Percentiles rank a stretch among this genome's conserved stretches.
These are phyloP conservation scores for Tilletia horrida DNA, from an alignment of 1,284 basidiomycete species.

Conservation along the genomic window DNA sequence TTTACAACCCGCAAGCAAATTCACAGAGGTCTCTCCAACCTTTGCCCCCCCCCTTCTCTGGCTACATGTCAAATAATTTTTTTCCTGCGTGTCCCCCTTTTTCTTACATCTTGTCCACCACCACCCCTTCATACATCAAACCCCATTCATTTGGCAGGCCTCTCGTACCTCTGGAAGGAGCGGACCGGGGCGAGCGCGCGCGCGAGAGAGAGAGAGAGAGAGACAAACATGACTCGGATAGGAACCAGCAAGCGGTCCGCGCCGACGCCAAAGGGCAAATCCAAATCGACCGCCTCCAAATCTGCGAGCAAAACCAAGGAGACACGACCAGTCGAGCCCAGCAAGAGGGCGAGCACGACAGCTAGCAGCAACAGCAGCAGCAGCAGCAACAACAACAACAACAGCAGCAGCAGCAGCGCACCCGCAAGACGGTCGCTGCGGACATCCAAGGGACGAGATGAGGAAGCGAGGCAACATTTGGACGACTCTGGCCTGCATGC, in stretches of 20 bases:
- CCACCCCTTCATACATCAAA: too few relatives aligned
- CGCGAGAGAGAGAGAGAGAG: too few relatives aligned
- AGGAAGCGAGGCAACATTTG: not conserved
- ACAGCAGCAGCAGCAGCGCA: not conserved
- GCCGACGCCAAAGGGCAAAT: not conserved
- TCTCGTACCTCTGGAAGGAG: too few relatives aligned
- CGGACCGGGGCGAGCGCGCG: too few relatives aligned
- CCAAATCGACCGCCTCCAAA: not conserved
- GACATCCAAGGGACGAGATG: constrained; percentile 1
- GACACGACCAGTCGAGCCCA: not conserved
- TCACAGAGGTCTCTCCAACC: too few relatives aligned
- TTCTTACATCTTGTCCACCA: too few relatives aligned
- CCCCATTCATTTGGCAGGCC: too few relatives aligned
- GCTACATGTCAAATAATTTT: too few relatives aligned
- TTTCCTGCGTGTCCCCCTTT: too few relatives aligned
- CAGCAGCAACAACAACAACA: not conserved
- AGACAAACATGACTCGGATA: not conserved
- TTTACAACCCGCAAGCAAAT: too few relatives aligned
- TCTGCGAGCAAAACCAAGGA: not conserved
- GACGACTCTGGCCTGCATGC: not conserved
- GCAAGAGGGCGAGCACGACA: too few relatives aligned
- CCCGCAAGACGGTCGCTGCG: not conserved
- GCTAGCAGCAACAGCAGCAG: not conserved
- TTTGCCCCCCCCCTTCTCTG: too few relatives aligned
- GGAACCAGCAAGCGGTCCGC: constrained; percentile 9